A percentile compares a stretch with the other conserved stretches of the same genome.
These are phyloP conservation scores for Neurospora tetrasperma DNA, from an alignment of 495 filamentous ascomycete genomes.

Conservation along the genomic window DNA sequence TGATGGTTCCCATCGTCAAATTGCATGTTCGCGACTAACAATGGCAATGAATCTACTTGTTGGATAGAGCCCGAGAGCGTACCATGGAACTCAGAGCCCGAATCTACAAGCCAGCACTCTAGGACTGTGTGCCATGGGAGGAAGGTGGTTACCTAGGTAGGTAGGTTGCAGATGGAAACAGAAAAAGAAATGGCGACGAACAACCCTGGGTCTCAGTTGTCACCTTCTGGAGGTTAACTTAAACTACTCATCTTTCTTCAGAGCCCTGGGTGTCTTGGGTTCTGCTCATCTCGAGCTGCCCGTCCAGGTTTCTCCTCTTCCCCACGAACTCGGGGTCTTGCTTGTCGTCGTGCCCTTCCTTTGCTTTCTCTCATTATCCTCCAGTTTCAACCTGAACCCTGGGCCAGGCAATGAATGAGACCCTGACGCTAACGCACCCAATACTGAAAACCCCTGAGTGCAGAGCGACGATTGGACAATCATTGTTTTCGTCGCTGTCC, in stretches of 20 bases:
- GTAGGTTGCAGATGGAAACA: neutral
- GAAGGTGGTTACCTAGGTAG: neutral
- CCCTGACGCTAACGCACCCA: neutral
- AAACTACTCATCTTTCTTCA: neutral
- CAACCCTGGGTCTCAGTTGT: neutral
- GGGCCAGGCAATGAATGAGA: neutral
- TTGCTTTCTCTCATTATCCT: neutral
- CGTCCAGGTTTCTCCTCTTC: neutral
- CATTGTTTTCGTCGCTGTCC: neutral
- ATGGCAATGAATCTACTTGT: constrained; percentile 15
- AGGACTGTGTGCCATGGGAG: neutral
- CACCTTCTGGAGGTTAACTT: neutral
- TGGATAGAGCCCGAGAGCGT: neutral
- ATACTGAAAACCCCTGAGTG: neutral
- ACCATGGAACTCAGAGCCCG: neutral
- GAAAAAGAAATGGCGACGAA: neutral
- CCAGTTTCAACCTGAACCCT: neutral
- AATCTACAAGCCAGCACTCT: neutral
- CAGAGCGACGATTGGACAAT: neutral
- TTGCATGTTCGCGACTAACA: constrained; percentile 18
- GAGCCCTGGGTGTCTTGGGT: neutral
- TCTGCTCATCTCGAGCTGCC: neutral
- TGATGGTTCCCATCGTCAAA: constrained; percentile 21
- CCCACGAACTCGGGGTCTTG: neutral
- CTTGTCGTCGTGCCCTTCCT: neutral